Conservation (phyloP, 139 green algal genomes). For the Tetradesmus lagerheimii region DNA sequence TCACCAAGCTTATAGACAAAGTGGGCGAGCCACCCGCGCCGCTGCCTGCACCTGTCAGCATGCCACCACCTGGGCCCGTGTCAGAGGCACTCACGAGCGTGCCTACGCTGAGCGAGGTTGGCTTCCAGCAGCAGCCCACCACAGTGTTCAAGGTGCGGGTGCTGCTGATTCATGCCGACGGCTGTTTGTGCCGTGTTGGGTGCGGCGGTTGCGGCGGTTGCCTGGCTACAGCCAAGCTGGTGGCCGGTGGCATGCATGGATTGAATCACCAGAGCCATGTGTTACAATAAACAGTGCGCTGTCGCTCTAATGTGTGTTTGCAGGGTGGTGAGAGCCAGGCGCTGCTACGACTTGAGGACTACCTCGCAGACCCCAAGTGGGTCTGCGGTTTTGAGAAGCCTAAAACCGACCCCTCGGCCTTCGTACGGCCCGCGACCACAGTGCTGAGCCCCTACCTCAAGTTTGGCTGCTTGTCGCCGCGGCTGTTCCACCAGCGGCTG, state of each 20-base stretch:
- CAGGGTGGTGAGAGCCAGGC: constrained; percentile 86
- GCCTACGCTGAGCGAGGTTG: constrained; percentile 72
- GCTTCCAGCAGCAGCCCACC: constrained; percentile 66
- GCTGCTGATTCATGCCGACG: too few species aligned
- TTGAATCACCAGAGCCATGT: too few species aligned
- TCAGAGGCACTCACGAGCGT: constrained; percentile 49
- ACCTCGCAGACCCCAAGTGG: constrained; percentile 60
- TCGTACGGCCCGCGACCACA: constrained; percentile 84
- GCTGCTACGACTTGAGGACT: constrained; percentile 69
- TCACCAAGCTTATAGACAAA: constrained; percentile 78
- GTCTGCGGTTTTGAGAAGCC: constrained; percentile 88
- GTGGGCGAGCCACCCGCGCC: constrained; percentile 67
- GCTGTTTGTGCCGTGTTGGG: too few species aligned
- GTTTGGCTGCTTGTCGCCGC: constrained; percentile 67
- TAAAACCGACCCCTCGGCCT: constrained; percentile 85
- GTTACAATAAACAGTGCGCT: too few species aligned
- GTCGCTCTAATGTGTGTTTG: too few species aligned
- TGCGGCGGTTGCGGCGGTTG: too few species aligned
- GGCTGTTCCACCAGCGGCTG: constrained; percentile 51
- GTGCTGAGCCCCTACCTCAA: constrained; percentile 94
- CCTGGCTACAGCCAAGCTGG: too few species aligned
- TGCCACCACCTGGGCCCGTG: constrained; percentile 46
- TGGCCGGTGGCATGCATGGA: too few species aligned
- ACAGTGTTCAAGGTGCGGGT: constrained; percentile 80
- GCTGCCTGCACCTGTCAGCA: constrained; percentile 39